phyloP scores from a whole-genome alignment of 345 rosid genomes.

The Physaria fendleri region DNA sequence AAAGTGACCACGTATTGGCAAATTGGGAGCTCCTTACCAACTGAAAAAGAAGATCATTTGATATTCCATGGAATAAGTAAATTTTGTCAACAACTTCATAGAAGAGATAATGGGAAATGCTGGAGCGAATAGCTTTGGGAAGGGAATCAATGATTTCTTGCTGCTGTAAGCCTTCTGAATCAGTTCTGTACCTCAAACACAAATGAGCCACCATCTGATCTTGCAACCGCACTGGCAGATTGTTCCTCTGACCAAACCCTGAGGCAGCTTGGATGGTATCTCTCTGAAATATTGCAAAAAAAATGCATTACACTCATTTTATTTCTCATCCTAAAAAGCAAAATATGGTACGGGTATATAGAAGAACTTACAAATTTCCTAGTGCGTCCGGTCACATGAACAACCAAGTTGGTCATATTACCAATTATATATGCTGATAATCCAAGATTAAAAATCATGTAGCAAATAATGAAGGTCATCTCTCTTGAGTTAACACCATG shows the following conservation, averaged over 20 bases:
- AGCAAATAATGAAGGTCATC: conserved; percentile 51
- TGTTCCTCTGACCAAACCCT: conserved; percentile 74
- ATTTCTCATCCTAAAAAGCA: not conserved
- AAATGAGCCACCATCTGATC: conserved; percentile 95
- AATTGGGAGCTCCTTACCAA: conserved; percentile 38
- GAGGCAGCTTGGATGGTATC: conserved; percentile 77
- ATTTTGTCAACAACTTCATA: conserved; percentile 67
- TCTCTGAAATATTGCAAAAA: conserved; percentile 43
- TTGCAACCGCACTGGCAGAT: conserved; percentile 61
- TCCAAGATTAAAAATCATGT: conserved; percentile 72
- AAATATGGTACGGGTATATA: not conserved
- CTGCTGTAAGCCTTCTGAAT: conserved; percentile 85
- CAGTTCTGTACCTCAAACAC: conserved; percentile 73
- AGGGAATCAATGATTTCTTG: conserved; percentile 77
- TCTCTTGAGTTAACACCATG: conserved; percentile 62
- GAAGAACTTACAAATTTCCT: conserved; percentile 66
- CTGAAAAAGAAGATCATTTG: conserved; percentile 89
- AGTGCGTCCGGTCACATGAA: conserved; percentile 73
- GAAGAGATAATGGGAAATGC: conserved; percentile 65
- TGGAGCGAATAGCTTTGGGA: conserved; percentile 87
- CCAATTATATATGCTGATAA: conserved; percentile 71
- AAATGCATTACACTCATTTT: not conserved
- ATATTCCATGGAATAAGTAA: conserved; percentile 81
- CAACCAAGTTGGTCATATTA: conserved; percentile 83
- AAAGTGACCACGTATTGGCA: not conserved